Conservation (phyloP, 2,329 filamentous ascomycete species). For the Gremmenia infestans region DNA sequence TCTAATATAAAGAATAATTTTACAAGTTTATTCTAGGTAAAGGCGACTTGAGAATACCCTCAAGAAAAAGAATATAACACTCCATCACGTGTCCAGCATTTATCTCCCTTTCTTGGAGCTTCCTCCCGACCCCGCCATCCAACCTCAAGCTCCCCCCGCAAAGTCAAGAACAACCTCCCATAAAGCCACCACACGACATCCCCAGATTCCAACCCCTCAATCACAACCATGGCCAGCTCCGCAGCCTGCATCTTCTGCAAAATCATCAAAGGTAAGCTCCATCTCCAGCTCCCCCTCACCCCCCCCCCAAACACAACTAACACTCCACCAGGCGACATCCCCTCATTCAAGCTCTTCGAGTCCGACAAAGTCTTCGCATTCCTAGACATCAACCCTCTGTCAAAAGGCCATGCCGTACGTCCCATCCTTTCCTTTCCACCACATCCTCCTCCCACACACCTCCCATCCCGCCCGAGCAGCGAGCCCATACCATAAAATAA, state of each 20-base stretch:
- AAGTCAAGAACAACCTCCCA: not conserved
- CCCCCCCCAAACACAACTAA: slow-evolving; percentile 1
- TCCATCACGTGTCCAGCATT: not conserved
- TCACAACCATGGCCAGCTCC: slow-evolving; percentile 35
- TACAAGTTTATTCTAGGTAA: too few relatives aligned
- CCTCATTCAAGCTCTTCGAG: slow-evolving; percentile 93
- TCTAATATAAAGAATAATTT: too few relatives aligned
- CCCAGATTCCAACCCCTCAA: not conserved
- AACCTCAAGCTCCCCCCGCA: not conserved
- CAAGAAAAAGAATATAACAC: not conserved
- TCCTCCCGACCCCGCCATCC: not conserved
- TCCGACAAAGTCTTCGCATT: slow-evolving; percentile 91
- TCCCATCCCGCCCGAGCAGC: not conserved
- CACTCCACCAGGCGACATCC: slow-evolving; percentile 66
- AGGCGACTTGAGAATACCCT: too few relatives aligned
- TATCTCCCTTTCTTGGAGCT: not conserved
- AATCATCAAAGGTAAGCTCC: slow-evolving; percentile 76
- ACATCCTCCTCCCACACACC: not conserved
- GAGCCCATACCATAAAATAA: not conserved
- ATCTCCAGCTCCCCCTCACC: slow-evolving; percentile 11
- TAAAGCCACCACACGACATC: not conserved
- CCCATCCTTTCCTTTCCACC: not conserved
- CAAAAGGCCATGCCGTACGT: slow-evolving; percentile 80
- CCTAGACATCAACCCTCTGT: slow-evolving; percentile 89
- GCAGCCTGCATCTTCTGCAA: slow-evolving; percentile 93